A percentile compares a stretch with the other conserved stretches of the same genome.
Evolutionary conservation across 495 filamentous ascomycete genomes (phyloP).

Genomic region (Penicillium chermesinum): DNA sequence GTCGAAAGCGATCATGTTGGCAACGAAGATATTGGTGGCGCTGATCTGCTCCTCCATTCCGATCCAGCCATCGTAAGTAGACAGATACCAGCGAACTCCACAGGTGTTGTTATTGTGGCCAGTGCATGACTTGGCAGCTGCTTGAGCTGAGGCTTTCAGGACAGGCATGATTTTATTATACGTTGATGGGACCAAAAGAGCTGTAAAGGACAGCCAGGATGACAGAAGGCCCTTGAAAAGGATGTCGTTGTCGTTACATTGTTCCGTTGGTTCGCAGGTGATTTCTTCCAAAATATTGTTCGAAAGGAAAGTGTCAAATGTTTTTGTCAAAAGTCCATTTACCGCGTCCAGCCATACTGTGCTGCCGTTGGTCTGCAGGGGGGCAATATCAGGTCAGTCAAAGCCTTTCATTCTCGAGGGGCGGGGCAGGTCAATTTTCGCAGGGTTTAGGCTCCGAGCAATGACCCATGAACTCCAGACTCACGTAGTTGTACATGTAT

Average conservation of each 20-base stretch:
- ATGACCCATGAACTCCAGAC: too few species aligned
- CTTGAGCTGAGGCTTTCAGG: conserved; percentile 59
- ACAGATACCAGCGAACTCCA: conserved; percentile 64
- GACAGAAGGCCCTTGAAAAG: conserved; percentile 81
- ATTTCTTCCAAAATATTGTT: conserved; percentile 54
- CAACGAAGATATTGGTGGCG: conserved; percentile 56
- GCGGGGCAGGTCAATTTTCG: too few species aligned
- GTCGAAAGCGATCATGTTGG: conserved; percentile 27
- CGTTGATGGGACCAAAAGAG: conserved; percentile 61
- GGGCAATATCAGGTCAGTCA: neutral
- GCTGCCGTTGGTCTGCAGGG: conserved; percentile 17
- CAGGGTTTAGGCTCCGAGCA: too few species aligned
- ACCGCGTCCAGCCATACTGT: conserved; percentile 47
- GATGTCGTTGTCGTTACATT: conserved; percentile 67
- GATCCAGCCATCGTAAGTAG: conserved; percentile 55
- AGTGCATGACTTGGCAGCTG: conserved; percentile 64
- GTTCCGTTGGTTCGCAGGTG: conserved; percentile 55
- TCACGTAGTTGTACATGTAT: conserved; percentile 65
- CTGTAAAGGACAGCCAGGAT: conserved; percentile 70
- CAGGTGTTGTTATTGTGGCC: conserved; percentile 62
- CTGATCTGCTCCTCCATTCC: conserved; percentile 53
- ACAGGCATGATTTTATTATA: conserved; percentile 57
- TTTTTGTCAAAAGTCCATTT: conserved; percentile 49
- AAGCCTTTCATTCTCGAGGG: too few species aligned
- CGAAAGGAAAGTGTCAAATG: conserved; percentile 40